Evolutionary conservation across 2,329 filamentous ascomycete species (phyloP), one percentile per base, ranked within the genome.

Genomic region (Ustulina deusta): DNA sequence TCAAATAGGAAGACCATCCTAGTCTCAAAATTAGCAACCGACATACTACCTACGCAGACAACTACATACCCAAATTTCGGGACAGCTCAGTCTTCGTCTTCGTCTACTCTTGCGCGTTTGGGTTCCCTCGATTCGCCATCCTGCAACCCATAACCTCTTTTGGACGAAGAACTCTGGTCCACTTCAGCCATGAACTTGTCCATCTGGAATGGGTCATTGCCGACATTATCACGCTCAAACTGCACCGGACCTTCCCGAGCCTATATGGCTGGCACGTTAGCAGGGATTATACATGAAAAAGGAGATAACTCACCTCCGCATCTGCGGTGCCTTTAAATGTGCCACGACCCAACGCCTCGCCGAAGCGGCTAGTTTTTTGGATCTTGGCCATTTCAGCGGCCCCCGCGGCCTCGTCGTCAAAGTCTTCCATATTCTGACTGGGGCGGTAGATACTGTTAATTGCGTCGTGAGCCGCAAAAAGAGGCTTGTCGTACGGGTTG

Each of bases 391-490:
- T 92, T 77, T 94, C 92, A 52, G 87, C 89, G 68, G 94, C 92
- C 0, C 92, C 95, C 0, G 87, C 91, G 42, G 91, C 93, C 57
- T 93, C 93, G 64, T 92, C 91, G 20, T 93, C 91, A 17, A 89
- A 90, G 51, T 93, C 93, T 57, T 90, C 91, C 75, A 91, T 88
- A 64, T 91, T 90, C 27, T 91, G 88, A 25, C 88, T 88, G 1
- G 95, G 93, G 38, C 94, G 88, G 81, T 99, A 99, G 73, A 99
- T 98, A 79, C 91, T 95, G 82, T 89, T 96, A 75, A 97, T 93
- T 9, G 93, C 95, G 77, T 98, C 95, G 78, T 97, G 94, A 15
- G 96, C 95, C 0, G 94, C 94, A 78, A 99, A 99, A 7, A 99
- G 84, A 22, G 96, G 96, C 81, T 98, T 98, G 80, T 98, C 96